phyloP scores from a whole-genome alignment of 495 filamentous ascomycete genomes.

The Peziza echinospora region DNA sequence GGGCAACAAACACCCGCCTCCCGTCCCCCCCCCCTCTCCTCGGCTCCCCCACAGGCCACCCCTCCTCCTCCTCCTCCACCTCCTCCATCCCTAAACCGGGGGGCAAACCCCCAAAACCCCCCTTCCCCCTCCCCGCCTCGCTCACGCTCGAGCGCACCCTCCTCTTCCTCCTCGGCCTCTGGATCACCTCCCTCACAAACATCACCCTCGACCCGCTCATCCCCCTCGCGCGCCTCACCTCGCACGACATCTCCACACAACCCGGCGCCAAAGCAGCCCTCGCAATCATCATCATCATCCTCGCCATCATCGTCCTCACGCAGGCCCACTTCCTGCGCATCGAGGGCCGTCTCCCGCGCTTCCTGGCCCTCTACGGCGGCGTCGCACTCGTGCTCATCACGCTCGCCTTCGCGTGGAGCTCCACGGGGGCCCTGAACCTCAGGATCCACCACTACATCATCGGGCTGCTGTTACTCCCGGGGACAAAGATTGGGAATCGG shows the following conservation, averaged over 20 bases:
- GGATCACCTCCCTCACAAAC: constrained; percentile 63
- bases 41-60: neutral
- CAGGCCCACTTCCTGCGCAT: constrained; percentile 58
- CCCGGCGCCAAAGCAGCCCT: constrained; percentile 56
- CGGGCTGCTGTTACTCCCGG: constrained; percentile 59
- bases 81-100: too few species aligned
- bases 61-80: constrained; percentile 25
- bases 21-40: constrained; percentile 34
- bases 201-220: constrained; percentile 62
- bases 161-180: constrained; percentile 50
- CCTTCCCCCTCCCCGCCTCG: neutral
- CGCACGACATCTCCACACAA: constrained; percentile 51
- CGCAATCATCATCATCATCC: constrained; percentile 38
- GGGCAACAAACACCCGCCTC: constrained; percentile 20
- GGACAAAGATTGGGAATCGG: constrained; percentile 63
- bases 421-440: constrained; percentile 60
- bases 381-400: constrained; percentile 35
- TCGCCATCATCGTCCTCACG: constrained; percentile 36
- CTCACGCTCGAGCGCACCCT: constrained; percentile 46
- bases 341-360: constrained; percentile 44
- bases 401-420: constrained; percentile 35
- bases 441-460: constrained; percentile 93
- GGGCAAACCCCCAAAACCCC: neutral
- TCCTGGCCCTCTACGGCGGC: constrained; percentile 47
- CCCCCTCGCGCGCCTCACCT: constrained; percentile 57